Percentiles rank a stretch among this genome's conserved stretches.
phyloP scores from a whole-genome alignment of 768 basidiomycete genomes.

The Mycena epipterygia region DNA sequence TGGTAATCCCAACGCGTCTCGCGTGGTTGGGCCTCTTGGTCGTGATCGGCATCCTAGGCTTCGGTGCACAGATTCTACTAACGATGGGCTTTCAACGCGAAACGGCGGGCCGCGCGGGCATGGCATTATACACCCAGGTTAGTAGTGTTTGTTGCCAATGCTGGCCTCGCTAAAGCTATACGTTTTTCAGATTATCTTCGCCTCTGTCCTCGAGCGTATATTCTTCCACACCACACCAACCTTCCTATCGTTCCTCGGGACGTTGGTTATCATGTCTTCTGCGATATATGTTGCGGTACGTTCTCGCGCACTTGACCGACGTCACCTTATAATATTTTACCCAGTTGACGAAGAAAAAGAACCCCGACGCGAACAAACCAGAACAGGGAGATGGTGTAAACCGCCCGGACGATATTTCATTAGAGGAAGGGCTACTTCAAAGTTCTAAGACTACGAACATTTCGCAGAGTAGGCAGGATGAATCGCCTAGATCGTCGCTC shows the following conservation, averaged over 20 bases:
- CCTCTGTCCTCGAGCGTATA: constrained; percentile 71
- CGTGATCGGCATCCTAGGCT: constrained; percentile 68
- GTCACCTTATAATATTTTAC: background rate
- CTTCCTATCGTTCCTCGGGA: constrained; percentile 71
- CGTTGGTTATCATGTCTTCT: constrained; percentile 71
- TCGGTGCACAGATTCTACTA: constrained; percentile 66
- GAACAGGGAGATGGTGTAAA: background rate
- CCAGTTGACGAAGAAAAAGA: constrained; percentile 29
- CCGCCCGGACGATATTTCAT: background rate
- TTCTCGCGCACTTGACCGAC: background rate
- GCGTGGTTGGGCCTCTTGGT: constrained; percentile 62
- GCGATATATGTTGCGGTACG: constrained; percentile 78
- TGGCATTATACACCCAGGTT: constrained; percentile 70
- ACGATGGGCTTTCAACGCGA: constrained; percentile 75
- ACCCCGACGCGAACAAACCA: background rate
- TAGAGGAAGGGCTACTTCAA: constrained; percentile 26
- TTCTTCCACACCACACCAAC: constrained; percentile 75
- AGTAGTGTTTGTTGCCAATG: constrained; percentile 9
- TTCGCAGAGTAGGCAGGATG: background rate
- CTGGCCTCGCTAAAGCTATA: background rate
- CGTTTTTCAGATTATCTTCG: constrained; percentile 72
- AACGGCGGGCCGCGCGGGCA: constrained; percentile 70
- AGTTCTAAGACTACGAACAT: background rate
- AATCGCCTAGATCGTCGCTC: background rate
- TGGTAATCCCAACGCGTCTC: constrained; percentile 60